Evolutionary conservation across 345 rosid genomes (phyloP).

Genomic region (Eucalyptus tenuipes): DNA sequence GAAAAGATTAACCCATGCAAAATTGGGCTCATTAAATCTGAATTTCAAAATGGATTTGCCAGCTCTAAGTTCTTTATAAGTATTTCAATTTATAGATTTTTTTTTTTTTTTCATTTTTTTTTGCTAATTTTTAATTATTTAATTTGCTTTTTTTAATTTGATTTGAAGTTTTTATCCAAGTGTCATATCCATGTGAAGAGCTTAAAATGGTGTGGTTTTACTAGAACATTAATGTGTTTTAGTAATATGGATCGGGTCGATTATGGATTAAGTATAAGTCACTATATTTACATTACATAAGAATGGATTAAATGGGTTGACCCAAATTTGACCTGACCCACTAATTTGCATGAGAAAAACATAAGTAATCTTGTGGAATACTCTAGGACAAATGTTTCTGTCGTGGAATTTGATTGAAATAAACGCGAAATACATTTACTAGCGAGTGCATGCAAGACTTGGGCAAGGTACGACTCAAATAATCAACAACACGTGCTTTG

Average conservation of each 20-base stretch:
- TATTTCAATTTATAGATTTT: not conserved
- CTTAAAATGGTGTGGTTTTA: too few species aligned
- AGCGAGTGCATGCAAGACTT: not conserved
- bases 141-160: not conserved
- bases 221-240: not conserved
- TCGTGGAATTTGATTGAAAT: not conserved
- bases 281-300: too few species aligned
- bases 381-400: not conserved
- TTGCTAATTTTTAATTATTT: not conserved
- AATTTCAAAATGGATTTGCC: not conserved
- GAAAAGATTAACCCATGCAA: fast-evolving
- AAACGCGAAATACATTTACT: not conserved
- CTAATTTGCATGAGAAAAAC: not conserved
- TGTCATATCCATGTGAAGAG: not conserved
- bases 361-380: not conserved
- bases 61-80: not conserved
- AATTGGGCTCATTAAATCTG: not conserved
- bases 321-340: too few species aligned
- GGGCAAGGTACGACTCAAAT: not conserved
- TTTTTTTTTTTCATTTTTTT: too few species aligned
- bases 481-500: not conserved
- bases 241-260: not conserved
- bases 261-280: not conserved
- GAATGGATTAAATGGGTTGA: not conserved
- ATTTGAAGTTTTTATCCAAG: not conserved